Evolutionary conservation across 495 filamentous ascomycete species (phyloP).

Genomic region (Antarctomyces pellizariae): DNA sequence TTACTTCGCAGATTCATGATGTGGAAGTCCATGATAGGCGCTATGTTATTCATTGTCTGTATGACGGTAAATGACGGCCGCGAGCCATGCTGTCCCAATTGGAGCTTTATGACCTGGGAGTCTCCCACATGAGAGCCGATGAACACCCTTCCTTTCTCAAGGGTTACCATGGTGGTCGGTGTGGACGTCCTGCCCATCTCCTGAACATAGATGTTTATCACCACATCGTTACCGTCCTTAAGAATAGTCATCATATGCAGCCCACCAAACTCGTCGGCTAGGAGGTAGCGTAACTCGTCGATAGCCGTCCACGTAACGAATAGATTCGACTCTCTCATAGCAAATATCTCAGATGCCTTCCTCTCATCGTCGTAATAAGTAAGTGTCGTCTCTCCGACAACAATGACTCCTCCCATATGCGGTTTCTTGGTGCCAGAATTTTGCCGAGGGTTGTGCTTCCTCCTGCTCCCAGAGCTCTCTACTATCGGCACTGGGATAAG

Average conservation of each 20-base stretch:
- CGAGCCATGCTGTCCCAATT: constrained; percentile 14
- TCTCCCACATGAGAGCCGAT: constrained; percentile 85
- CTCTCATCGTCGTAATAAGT: constrained; percentile 59
- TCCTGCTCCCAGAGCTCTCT: constrained; percentile 23
- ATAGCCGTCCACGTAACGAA: constrained; percentile 79
- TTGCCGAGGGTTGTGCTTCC: constrained; percentile 26
- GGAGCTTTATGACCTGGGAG: constrained; percentile 55
- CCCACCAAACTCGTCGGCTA: constrained; percentile 76
- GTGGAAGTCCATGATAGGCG: constrained; percentile 76
- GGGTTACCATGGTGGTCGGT: constrained; percentile 53
- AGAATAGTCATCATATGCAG: constrained; percentile 60
- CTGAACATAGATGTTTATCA: constrained; percentile 41
- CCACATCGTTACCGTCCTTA: constrained; percentile 33
- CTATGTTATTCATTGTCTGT: constrained; percentile 66
- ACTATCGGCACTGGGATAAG: constrained; percentile 57
- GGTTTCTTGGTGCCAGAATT: constrained; percentile 22
- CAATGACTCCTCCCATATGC: constrained; percentile 43
- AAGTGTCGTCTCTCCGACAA: constrained; percentile 68
- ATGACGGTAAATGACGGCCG: constrained; percentile 34
- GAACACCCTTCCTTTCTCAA: constrained; percentile 53
- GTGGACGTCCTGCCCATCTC: constrained; percentile 47
- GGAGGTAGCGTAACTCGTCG: constrained; percentile 53
- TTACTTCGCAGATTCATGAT: constrained; percentile 88
- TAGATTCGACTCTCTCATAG: constrained; percentile 46
- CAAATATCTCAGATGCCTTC: constrained; percentile 29